Percentiles rank a stretch among this genome's conserved stretches.
phyloP scores from a whole-genome alignment of 192 early-diverging fungal genomes.

The Funneliformis geosporum region DNA sequence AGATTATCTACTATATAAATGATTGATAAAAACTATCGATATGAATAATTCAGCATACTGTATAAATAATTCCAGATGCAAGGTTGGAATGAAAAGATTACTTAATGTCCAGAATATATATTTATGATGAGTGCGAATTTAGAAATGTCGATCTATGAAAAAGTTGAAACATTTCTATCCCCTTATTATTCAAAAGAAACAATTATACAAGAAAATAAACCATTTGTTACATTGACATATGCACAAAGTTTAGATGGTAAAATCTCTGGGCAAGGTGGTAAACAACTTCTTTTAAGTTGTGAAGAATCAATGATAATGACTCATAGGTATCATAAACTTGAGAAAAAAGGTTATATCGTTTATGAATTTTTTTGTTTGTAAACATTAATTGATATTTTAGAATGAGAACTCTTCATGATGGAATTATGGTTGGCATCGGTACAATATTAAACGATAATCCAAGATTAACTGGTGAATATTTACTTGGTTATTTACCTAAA shows the following conservation, averaged over 20 bases:
- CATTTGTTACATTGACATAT: slow-evolving; percentile 80
- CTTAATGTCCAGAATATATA: too few relatives aligned
- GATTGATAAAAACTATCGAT: too few relatives aligned
- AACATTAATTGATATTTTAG: slow-evolving; percentile 28
- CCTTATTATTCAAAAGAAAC: not conserved
- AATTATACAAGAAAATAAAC: not conserved
- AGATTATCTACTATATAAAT: not conserved
- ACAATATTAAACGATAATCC: slow-evolving; percentile 85
- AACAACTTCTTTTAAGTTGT: slow-evolving; percentile 72
- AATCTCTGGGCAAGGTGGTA: slow-evolving; percentile 57
- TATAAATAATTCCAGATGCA: too few relatives aligned
- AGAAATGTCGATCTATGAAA: not conserved
- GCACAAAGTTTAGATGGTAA: slow-evolving; percentile 89
- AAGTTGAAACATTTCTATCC: not conserved
- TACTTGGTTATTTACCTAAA: not conserved
- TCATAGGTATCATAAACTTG: slow-evolving; percentile 49
- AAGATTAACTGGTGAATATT: slow-evolving; percentile 56
- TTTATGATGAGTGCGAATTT: too few relatives aligned
- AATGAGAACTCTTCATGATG: slow-evolving; percentile 72
- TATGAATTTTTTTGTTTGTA: not conserved
- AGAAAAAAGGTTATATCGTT: not conserved
- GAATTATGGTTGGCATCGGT: slow-evolving; percentile 83
- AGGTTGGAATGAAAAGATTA: too few relatives aligned
- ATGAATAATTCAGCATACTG: not conserved
- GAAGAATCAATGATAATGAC: slow-evolving; percentile 77